Base-by-base conservation (phyloP, 768 basidiomycete species). In the Pisolithus albus region DNA sequence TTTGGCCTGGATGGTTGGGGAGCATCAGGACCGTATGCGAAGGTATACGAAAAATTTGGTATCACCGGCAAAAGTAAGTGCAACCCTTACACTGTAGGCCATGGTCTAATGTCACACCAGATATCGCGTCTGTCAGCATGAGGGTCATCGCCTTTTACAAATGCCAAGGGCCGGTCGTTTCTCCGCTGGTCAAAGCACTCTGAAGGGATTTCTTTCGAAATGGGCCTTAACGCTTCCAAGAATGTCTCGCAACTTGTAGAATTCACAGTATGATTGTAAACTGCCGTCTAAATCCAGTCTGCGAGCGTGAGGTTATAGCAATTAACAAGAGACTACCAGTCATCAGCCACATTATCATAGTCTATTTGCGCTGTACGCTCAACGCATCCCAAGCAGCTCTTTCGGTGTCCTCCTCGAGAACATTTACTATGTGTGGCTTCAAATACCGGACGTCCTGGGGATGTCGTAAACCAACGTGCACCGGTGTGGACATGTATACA, bases 11-110 rank as follows among this genome's bases (percentile, higher is more conserved):
- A 71, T 34, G 77, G 75, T 32, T 96, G 88, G 86, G 92, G 92
- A 64, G 83, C 89, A 15, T 94, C 92, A 18, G 92, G 87, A 49
- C 92, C 93, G 10, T 92, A 90, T 65, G 78, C 83, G 70, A 79
- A 92, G 73, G 86, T 94, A 11, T 96, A 96, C 67, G 87, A 88
- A 73, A 89, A 91, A 70, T 88, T 91, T 60, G 89, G 88, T 40
- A 79, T 92, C 64, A 92, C 90, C 36, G 85, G 83, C 13, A 65
- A 77, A 43, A 86, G 82, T 86, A 70, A 47, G 81, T 77, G 46
- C 26, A 49, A 21, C 44, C 21, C 47, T 52, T 45, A 23, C 24
- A 24, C 19, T 16, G 1, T n/a, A n/a, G 34, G 38, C 55, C 32
- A 21, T 47, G 11, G 13, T 36, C 48, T 62, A 16, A 65, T 46